A percentile compares a stretch with the other conserved stretches of the same genome.
Conservation (phyloP, 129 eudicot species). For the Lonicera japonica region DNA sequence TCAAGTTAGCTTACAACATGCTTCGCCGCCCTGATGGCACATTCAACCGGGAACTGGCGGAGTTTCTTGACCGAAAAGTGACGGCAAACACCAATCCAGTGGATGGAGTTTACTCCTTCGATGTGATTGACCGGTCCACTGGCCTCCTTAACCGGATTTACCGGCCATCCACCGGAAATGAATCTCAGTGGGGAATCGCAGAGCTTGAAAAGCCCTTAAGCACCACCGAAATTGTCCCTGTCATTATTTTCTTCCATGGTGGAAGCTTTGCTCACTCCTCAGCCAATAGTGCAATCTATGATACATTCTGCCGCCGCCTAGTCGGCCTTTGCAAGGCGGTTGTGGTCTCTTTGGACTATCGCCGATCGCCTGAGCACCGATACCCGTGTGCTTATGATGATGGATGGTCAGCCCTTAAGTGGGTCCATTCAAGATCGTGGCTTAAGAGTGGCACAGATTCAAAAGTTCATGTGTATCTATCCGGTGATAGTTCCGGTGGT, state of each 20-base stretch:
- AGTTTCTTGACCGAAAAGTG: slow-evolving; percentile 86
- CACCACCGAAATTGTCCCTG: slow-evolving; percentile 65
- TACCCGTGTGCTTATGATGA: slow-evolving; percentile 91
- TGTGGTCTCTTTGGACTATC: slow-evolving; percentile 76
- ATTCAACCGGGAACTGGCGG: slow-evolving; percentile 73
- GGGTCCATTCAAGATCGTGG: slow-evolving; percentile 84
- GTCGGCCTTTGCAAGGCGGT: slow-evolving; percentile 54
- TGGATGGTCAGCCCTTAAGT: slow-evolving; percentile 81
- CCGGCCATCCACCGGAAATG: slow-evolving; percentile 40
- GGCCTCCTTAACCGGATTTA: slow-evolving; percentile 64
- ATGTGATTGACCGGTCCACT: slow-evolving; percentile 70
- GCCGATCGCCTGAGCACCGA: slow-evolving; percentile 82
- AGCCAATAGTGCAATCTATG: slow-evolving; percentile 85
- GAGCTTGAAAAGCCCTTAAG: slow-evolving; percentile 75
- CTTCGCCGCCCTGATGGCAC: slow-evolving; percentile 95
- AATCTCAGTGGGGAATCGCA: slow-evolving; percentile 24
- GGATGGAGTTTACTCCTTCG: slow-evolving; percentile 78
- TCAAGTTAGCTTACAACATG: slow-evolving; percentile 83
- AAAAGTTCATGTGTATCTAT: slow-evolving; percentile 59
- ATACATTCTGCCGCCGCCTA: slow-evolving; percentile 77
- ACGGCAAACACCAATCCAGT: slow-evolving; percentile 69
- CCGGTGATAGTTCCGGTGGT: slow-evolving; percentile 96
- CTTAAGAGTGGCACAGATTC: slow-evolving; percentile 56
- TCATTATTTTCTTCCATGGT: slow-evolving; percentile 76
- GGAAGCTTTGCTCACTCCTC: slow-evolving; percentile 93